Base-by-base conservation (phyloP, 1,284 basidiomycete genomes). In the Somion occarium region DNA sequence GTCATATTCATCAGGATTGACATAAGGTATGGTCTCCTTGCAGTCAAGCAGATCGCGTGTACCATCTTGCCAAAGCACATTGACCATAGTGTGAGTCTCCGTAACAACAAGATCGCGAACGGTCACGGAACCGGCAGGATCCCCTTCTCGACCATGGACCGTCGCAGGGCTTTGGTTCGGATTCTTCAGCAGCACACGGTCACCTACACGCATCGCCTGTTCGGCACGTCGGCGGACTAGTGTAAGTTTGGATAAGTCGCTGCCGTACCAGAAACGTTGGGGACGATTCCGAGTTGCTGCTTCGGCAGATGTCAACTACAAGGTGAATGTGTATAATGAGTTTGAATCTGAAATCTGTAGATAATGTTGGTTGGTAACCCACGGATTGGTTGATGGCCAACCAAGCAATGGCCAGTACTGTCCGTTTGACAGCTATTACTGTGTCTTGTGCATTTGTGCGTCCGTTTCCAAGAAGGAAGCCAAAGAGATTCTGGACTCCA, bases 51-150 rank as follows among this genome's bases (percentile, higher is more conserved):
- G 79, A 61, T 87, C 82, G 51, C 68, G 73, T 5, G 72, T 74
- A 18, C 92, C 93, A 64, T 93, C 86, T 71, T 97, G 94, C 94
- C 94, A 98, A 15, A 94, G 66, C 25, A 97, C 74, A n/a, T 78
- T 76, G 25, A 91, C 73, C 11, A 69, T 74, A 9, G 90, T 89
- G 50, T 79, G 71, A 5, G 88, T 89, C 66, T 89, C 83, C 39
- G 74, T 76, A 43, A 96, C 84, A 22, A 79, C 72, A 55, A 84
- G 77, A 1, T 80, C 78, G 34, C 76, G 73, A 19, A 87, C 77
- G 38, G 71, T 65, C 38, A 87, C 64, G 45, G 69, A 61, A 19
- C 74, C 74, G 30, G 68, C 65, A 15, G 65, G 57, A n/a, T 76
- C 76, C 12, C 66, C 65, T 11, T 74, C 73, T 43, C 69, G 67